These are phyloP conservation scores for Phaeosphaeria sp. DNA, from an alignment of 2,329 filamentous ascomycete genomes.

Conservation along the genomic window DNA sequence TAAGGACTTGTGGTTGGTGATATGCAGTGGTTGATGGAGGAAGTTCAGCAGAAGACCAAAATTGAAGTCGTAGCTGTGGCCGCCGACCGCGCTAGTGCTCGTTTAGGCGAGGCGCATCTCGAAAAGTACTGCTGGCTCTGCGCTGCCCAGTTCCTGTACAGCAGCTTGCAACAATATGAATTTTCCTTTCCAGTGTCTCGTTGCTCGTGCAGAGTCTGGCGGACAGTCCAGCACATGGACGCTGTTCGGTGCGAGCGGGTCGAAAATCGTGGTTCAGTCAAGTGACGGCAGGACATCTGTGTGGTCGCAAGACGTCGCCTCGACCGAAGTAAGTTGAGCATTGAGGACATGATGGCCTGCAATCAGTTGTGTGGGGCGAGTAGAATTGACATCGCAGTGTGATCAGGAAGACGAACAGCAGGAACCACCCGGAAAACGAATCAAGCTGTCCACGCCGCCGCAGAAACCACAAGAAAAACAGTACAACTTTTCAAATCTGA, in stretches of 20 bases:
- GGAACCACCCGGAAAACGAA: slow-evolving; percentile 51
- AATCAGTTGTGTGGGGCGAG: not conserved
- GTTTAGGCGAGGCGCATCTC: slow-evolving; percentile 10
- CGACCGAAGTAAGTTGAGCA: slow-evolving; percentile 30
- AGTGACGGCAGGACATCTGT: slow-evolving; percentile 38
- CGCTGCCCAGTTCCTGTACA: slow-evolving; percentile 3
- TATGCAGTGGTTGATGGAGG: slow-evolving; percentile 26
- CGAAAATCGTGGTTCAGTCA: slow-evolving; percentile 66
- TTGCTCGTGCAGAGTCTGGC: slow-evolving; percentile 24
- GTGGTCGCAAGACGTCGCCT: slow-evolving; percentile 34
- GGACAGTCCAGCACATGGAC: slow-evolving; percentile 48
- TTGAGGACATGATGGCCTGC: not conserved
- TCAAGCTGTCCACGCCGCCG: slow-evolving; percentile 44
- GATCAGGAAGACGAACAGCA: slow-evolving; percentile 28
- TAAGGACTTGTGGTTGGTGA: slow-evolving; percentile 71
- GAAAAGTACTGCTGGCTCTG: slow-evolving; percentile 10
- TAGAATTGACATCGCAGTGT: slow-evolving; percentile 15
- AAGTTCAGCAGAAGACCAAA: slow-evolving; percentile 25
- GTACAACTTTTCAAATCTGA: slow-evolving; percentile 73
- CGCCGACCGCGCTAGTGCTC: slow-evolving; percentile 1
- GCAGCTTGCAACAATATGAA: slow-evolving; percentile 29
- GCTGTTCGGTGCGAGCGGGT: slow-evolving; percentile 76
- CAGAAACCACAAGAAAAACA: slow-evolving; percentile 36
- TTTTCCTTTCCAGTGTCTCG: slow-evolving; percentile 52
- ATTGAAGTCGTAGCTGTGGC: slow-evolving; percentile 33